Evolutionary conservation across 176 grass and related monocot species (phyloP).

Genomic region (Tillandsia fasciculata): DNA sequence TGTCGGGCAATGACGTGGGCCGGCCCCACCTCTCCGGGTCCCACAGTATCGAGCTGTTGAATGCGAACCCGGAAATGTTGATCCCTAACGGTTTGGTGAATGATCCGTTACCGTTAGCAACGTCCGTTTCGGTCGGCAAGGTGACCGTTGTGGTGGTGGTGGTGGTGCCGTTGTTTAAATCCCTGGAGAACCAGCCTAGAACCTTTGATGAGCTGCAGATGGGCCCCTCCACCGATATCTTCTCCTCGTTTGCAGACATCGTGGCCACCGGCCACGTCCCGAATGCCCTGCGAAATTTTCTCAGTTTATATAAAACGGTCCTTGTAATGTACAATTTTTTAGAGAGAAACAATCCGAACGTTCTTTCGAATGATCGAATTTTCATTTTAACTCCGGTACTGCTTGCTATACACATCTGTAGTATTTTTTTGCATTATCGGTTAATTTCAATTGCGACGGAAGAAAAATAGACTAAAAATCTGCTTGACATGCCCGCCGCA

Average conservation of each 20-base stretch:
- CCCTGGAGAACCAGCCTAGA: conserved; percentile 64
- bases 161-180: conserved; percentile 14
- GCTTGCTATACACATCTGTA: no score
- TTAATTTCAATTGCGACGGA: no score
- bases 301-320: not conserved
- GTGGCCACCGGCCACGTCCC: conserved; percentile 89
- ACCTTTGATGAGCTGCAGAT: conserved; percentile 74
- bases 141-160: no score
- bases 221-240: conserved; percentile 64
- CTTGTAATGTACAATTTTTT: not conserved
- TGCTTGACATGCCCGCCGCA: no score
- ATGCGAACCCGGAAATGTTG: conserved; percentile 56
- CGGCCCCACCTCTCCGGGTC: conserved; percentile 83
- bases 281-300: conserved; percentile 54
- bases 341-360: no score
- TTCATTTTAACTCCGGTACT: no score
- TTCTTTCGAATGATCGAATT: not conserved
- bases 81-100: conserved; percentile 27
- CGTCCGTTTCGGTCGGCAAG: no score
- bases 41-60: conserved; percentile 87
- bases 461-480: no score
- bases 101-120: no score
- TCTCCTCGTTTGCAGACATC: conserved; percentile 43
- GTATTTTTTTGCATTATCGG: no score
- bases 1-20: conserved; percentile 67